Evolutionary conservation across 805 yeast species (phyloP).

Genomic region (Dipodascus geniculatus): DNA sequence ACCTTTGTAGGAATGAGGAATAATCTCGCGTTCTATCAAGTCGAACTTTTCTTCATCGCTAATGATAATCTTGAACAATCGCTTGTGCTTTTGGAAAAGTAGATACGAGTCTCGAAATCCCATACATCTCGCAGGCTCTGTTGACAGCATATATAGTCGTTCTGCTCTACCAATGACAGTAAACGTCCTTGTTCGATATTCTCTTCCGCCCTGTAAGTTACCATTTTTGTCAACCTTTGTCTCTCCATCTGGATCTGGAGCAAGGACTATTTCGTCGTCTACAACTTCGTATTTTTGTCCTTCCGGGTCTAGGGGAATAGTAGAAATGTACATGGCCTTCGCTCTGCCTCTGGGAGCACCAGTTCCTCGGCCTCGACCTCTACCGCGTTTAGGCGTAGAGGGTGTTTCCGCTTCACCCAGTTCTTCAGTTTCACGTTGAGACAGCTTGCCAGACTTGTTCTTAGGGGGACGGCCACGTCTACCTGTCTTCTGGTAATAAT

Average conservation of each 20-base stretch:
- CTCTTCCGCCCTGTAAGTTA: slow-evolving; percentile 55
- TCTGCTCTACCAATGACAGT: slow-evolving; percentile 46
- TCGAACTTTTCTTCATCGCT: slow-evolving; percentile 72
- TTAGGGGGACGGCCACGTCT: slow-evolving; percentile 27
- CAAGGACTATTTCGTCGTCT: slow-evolving; percentile 69
- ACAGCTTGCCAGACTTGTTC: slow-evolving; percentile 18
- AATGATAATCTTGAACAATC: slow-evolving; percentile 61
- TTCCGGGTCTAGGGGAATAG: slow-evolving; percentile 45
- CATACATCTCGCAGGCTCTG: slow-evolving; percentile 92
- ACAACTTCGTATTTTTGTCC: slow-evolving; percentile 54
- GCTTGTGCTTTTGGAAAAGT: slow-evolving; percentile 74
- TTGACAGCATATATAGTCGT: slow-evolving; percentile 74
- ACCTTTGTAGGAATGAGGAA: slow-evolving; percentile 86
- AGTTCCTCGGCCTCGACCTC: slow-evolving; percentile 12
- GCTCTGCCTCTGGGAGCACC: slow-evolving; percentile 12
- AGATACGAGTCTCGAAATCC: slow-evolving; percentile 89
- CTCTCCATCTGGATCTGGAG: slow-evolving; percentile 70
- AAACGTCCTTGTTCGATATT: slow-evolving; percentile 44
- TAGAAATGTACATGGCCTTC: slow-evolving; percentile 12
- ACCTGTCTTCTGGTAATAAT: slow-evolving; percentile 12
- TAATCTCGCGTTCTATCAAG: slow-evolving; percentile 63
- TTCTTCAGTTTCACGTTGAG: slow-evolving; percentile 3
- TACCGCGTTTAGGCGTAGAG: slow-evolving; percentile 4
- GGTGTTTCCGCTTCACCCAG: slow-evolving; percentile 9
- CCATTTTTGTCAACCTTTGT: slow-evolving; percentile 61